Evolutionary conservation across 2,329 filamentous ascomycete species (phyloP).

Genomic region (Diaporthe amygdali): DNA sequence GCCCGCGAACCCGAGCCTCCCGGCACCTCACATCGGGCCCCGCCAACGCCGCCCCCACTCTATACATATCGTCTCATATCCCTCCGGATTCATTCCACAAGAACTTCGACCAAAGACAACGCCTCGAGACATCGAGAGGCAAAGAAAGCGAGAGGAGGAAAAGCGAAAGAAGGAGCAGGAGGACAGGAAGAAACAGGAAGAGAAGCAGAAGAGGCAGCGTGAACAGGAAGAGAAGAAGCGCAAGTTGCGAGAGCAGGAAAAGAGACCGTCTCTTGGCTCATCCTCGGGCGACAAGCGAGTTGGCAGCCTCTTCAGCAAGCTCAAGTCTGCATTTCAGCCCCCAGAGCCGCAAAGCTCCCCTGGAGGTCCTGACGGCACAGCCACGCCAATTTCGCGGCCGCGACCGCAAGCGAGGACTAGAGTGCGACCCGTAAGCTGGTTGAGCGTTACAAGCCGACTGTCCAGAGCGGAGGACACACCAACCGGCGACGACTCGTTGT

Average conservation of each 20-base stretch:
- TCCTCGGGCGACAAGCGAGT: conserved; percentile 40
- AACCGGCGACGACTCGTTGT: background rate
- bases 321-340: conserved; percentile 32
- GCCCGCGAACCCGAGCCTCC: conserved; percentile 34
- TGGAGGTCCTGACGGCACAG: conserved; percentile 18
- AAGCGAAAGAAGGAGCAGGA: conserved; percentile 41
- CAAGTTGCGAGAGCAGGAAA: conserved; percentile 32
- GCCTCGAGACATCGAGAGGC: conserved; percentile 35
- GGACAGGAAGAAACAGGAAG: conserved; percentile 19
- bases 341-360: conserved; percentile 21
- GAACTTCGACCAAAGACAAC: conserved; percentile 42
- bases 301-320: conserved; percentile 33
- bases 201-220: conserved; percentile 34
- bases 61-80: conserved; percentile 59
- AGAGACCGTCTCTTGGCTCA: conserved; percentile 34
- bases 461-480: conserved; percentile 19
- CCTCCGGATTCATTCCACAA: conserved; percentile 44
- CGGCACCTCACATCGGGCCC: conserved; percentile 50
- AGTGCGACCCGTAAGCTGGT: conserved; percentile 26
- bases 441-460: conserved; percentile 22
- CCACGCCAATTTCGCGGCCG: conserved; percentile 17
- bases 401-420: conserved; percentile 29
- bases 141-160: conserved; percentile 55
- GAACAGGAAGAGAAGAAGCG: conserved; percentile 32
- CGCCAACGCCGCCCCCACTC: conserved; percentile 59